phyloP scores from a whole-genome alignment of 768 basidiomycete genomes.

The Sarcodon sp. region DNA sequence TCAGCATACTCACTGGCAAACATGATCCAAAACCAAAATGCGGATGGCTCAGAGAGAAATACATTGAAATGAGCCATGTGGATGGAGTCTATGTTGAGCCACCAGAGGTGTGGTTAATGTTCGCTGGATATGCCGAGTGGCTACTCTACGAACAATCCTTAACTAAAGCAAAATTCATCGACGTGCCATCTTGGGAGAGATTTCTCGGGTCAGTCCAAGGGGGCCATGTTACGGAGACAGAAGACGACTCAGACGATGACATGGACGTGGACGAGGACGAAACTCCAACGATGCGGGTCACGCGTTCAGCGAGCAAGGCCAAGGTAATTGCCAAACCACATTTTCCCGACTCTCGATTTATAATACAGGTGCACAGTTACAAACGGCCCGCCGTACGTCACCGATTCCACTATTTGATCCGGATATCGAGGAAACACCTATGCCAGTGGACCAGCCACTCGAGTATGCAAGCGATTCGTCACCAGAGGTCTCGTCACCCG shows the following conservation, averaged over 20 bases:
- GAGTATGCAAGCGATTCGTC: constrained; percentile 22
- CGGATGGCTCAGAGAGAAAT: no score
- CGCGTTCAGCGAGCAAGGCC: neutral
- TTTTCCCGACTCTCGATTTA: no score
- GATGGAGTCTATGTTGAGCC: no score
- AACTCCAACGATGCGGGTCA: neutral
- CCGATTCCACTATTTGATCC: neutral
- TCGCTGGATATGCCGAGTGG: constrained; percentile 50
- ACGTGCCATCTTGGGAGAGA: constrained; percentile 31
- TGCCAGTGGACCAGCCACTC: neutral
- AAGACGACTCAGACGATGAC: neutral
- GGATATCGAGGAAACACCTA: constrained; percentile 1
- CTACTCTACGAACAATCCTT: constrained; percentile 32
- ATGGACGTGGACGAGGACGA: neutral
- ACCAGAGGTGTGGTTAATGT: constrained; percentile 33
- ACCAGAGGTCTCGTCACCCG: neutral
- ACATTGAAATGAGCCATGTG: no score
- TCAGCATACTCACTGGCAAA: neutral
- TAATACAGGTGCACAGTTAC: neutral
- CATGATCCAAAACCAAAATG: neutral
- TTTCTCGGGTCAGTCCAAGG: constrained; percentile 24
- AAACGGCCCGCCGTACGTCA: neutral
- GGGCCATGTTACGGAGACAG: constrained; percentile 12
- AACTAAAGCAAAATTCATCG: constrained; percentile 19
- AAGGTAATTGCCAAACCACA: neutral